Conservation (phyloP, 202 grass and related monocot species). For the Schoenoplectus triqueter region DNA sequence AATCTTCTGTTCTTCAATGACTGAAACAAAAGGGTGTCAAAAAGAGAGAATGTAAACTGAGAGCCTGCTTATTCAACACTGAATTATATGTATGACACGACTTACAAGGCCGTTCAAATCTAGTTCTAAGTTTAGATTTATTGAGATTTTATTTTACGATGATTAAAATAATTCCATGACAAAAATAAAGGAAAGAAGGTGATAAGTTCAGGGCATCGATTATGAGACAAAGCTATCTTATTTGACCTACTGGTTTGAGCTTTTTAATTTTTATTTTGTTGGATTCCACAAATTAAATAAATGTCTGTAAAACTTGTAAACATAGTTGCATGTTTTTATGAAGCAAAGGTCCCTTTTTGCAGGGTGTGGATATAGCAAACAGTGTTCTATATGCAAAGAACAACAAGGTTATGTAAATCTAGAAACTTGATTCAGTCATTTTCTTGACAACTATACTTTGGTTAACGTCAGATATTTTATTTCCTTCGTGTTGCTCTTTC, state of each 20-base stretch:
- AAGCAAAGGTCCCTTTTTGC: not conserved
- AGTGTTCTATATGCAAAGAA: not conserved
- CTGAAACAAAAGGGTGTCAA: not conserved
- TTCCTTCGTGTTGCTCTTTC: not conserved
- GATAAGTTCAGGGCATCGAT: not conserved
- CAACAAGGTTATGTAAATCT: constrained; percentile 20
- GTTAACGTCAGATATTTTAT: no score
- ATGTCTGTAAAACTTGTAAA: not conserved
- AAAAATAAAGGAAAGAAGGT: not conserved
- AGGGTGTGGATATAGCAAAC: not conserved
- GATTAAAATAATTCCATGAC: not conserved
- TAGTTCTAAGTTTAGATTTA: not conserved
- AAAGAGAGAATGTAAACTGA: not conserved
- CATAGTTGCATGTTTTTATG: not conserved
- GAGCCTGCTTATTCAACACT: not conserved
- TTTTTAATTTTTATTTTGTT: constrained; percentile 19
- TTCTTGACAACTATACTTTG: constrained; percentile 14
- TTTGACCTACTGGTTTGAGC: not conserved
- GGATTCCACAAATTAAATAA: not conserved
- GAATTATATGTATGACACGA: not conserved
- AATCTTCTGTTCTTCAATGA: constrained; percentile 12
- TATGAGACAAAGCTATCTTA: not conserved
- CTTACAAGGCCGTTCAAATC: not conserved
- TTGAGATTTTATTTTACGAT: constrained; percentile 9
- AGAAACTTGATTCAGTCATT: constrained; percentile 15